phyloP scores from a whole-genome alignment of 2,329 filamentous ascomycete species.

The Talaromyces sp. region DNA sequence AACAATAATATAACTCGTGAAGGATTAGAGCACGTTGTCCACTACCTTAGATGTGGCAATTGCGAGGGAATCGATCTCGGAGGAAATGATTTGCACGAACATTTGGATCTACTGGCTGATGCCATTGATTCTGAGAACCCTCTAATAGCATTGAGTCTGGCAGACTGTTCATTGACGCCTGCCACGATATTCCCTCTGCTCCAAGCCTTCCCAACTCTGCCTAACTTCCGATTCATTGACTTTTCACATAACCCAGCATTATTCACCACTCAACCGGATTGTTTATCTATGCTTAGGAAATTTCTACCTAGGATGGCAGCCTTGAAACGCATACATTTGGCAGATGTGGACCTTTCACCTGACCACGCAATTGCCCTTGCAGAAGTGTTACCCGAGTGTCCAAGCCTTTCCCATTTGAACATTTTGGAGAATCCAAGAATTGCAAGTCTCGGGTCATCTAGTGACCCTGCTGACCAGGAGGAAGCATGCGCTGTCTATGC shows the following conservation, averaged over 20 bases:
- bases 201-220: slow-evolving; percentile 64
- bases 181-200: slow-evolving; percentile 68
- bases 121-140: slow-evolving; percentile 45
- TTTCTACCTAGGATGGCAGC: slow-evolving; percentile 74
- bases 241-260: slow-evolving; percentile 82
- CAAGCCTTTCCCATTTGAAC: slow-evolving; percentile 76
- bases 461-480: slow-evolving; percentile 74
- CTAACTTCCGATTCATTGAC: slow-evolving; percentile 80
- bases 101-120: slow-evolving; percentile 40
- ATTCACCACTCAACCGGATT: slow-evolving; percentile 68
- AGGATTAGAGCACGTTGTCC: slow-evolving; percentile 68
- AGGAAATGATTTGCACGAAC: slow-evolving; percentile 66
- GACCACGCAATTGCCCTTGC: slow-evolving; percentile 88
- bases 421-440: slow-evolving; percentile 68
- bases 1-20: slow-evolving; percentile 71
- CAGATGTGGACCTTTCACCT: slow-evolving; percentile 74
- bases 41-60: slow-evolving; percentile 67
- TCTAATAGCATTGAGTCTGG: slow-evolving; percentile 77
- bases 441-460: slow-evolving; percentile 67
- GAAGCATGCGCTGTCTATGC: slow-evolving; percentile 93
- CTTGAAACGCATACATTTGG: slow-evolving; percentile 79
- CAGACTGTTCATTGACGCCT: slow-evolving; percentile 75
- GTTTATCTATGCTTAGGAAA: slow-evolving; percentile 68
- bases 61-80: slow-evolving; percentile 88
- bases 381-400: slow-evolving; percentile 81